Base-by-base conservation (phyloP, 495 filamentous ascomycete genomes). In the Hypoxylon fragiforme region DNA sequence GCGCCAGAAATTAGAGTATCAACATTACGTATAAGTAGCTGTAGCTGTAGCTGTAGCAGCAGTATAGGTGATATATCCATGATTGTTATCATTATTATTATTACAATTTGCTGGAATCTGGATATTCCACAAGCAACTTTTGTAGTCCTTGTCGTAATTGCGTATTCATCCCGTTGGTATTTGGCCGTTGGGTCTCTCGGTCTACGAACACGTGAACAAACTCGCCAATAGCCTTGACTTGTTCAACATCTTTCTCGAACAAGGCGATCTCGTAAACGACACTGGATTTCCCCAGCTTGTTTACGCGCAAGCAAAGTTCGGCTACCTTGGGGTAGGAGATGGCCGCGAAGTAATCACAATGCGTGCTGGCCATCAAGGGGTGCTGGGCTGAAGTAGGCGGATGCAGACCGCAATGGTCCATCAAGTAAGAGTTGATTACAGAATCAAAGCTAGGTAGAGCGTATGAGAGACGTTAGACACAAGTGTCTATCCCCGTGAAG, bases 241-340 rank as follows among this genome's bases (percentile, higher is more conserved):
- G 73, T n/a, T 89, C 83, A 28, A 85, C 71, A 0, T 82, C 90
- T 50, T 80, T 76, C 62, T 89, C 86, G 58, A 97, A 97, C 9
- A 98, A 80, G 2, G 86, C 92, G 26, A 95, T 81, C 63, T 98
- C 92, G 67, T 96, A 98, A 6, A 85, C 87, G n/a, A 94, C 92
- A 61, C 90, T 95, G 13, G 88, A 91, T 57, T 83, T 88, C 1
- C 91, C 89, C 3, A 98, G 75, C 64, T 85, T 89, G 51, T 86
- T 90, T 8, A 95, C 91, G 2, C 91, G 78, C 24, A 98, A 65
- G 2, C 85, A 90, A 0, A 96, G 76, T 49, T 96, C 91, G 3
- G 95, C 77, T 5, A 88, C 75, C 42, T 86, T 87, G 2, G 92
- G 92, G 62, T 91, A 98, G 0, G 82, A 78, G n/a, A 92, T 86